A percentile compares a stretch with the other conserved stretches of the same genome.
These are phyloP conservation scores for Penicillium sp. DNA, from an alignment of 2,329 filamentous ascomycete genomes.

Conservation along the genomic window DNA sequence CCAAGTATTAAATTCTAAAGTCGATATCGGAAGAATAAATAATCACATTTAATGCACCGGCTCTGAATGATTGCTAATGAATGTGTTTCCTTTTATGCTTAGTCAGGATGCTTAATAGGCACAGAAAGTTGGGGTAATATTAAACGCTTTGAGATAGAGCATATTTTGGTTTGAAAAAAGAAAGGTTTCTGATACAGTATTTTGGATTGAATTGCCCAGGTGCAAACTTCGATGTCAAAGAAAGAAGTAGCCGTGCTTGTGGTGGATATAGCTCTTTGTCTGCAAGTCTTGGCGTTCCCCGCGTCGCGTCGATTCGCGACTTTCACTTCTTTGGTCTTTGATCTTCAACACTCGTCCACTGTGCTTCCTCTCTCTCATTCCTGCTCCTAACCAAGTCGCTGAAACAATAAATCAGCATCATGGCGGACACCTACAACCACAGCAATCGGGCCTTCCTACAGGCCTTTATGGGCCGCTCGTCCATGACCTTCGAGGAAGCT, in stretches of 20 bases:
- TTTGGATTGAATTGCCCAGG: too few relatives aligned
- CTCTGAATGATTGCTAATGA: not conserved
- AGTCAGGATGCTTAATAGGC: not conserved
- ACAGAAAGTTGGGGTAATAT: not conserved
- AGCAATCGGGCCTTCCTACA: conserved; percentile 87
- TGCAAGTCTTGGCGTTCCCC: conserved; percentile 14
- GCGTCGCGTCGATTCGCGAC: conserved; percentile 18
- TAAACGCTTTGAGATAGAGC: not conserved
- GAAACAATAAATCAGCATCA: not conserved
- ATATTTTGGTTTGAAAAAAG: not conserved
- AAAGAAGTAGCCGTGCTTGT: not conserved
- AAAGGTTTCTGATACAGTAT: not conserved
- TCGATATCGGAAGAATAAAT: too few relatives aligned
- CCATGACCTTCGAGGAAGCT: conserved; percentile 73
- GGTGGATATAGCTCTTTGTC: not conserved
- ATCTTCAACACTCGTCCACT: not conserved
- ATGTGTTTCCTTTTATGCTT: not conserved
- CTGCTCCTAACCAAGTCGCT: not conserved
- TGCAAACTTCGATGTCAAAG: not conserved
- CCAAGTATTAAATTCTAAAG: too few relatives aligned
- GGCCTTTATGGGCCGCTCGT: conserved; percentile 75
- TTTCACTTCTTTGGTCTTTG: not conserved
- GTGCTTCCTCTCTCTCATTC: not conserved
- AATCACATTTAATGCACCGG: too few relatives aligned
- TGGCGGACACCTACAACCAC: conserved; percentile 53